A percentile compares a stretch with the other conserved stretches of the same genome.
phyloP scores from a whole-genome alignment of 2,329 filamentous ascomycete genomes.

The Fusarium longipes region DNA sequence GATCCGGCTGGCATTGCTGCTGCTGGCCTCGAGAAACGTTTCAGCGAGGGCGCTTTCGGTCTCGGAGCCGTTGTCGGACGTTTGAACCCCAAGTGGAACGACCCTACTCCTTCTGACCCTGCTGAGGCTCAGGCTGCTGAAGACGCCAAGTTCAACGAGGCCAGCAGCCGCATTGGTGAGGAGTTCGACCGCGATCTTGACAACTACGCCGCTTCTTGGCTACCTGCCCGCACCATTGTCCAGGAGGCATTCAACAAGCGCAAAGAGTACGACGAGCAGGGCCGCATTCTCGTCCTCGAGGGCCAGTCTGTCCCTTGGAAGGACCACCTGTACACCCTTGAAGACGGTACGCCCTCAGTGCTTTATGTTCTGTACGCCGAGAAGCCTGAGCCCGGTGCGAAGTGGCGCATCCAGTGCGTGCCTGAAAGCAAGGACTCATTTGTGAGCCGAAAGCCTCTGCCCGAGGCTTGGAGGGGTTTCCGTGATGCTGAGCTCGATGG shows the following conservation, averaged over 20 bases:
- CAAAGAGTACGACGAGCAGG: slow-evolving; percentile 73
- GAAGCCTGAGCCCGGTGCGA: slow-evolving; percentile 76
- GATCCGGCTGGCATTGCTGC: slow-evolving; percentile 75
- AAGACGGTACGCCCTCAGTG: slow-evolving; percentile 70
- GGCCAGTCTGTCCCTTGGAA: slow-evolving; percentile 90
- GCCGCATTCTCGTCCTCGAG: slow-evolving; percentile 84
- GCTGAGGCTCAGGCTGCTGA: slow-evolving; percentile 75
- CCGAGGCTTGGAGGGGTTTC: slow-evolving; percentile 91
- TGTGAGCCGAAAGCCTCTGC: slow-evolving; percentile 89
- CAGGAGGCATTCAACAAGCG: slow-evolving; percentile 79
- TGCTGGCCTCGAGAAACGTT: slow-evolving; percentile 82
- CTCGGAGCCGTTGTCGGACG: slow-evolving; percentile 86
- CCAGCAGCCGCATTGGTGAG: slow-evolving; percentile 86
- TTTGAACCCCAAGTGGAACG: slow-evolving; percentile 85
- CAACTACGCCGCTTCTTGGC: slow-evolving; percentile 80
- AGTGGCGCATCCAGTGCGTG: slow-evolving; percentile 96
- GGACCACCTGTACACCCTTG: slow-evolving; percentile 91
- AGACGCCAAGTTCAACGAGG: slow-evolving; percentile 81
- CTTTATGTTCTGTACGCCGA: slow-evolving; percentile 94
- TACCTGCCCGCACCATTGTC: slow-evolving; percentile 86
- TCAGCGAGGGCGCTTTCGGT: slow-evolving; percentile 83
- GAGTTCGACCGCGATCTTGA: slow-evolving; percentile 86
- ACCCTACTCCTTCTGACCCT: slow-evolving; percentile 64
- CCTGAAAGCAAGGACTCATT: slow-evolving; percentile 87
- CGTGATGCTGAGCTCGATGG: slow-evolving; percentile 86